Base-by-base conservation (phyloP, 768 basidiomycete species). In the Kwoniella shandongensis region DNA sequence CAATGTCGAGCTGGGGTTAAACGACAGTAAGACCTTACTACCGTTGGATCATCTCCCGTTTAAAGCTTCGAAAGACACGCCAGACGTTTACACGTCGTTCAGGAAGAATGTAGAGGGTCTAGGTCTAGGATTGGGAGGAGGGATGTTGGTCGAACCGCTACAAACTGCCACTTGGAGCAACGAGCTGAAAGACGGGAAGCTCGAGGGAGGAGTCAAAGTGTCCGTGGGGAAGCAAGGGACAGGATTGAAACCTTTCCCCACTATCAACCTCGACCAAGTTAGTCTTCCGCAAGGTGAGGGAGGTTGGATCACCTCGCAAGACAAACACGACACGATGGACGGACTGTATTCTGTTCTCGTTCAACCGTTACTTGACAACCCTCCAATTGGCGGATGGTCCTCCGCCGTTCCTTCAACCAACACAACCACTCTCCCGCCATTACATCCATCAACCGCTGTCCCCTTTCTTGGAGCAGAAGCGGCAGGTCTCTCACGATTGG, bases 41-140 rank as follows among this genome's bases (percentile, higher is more conserved):
- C 69, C 74, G 23, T 57, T 63, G 7, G 41, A 58, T 8, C 73
- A 78, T n/a, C 62, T 77, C 13, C 77, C 77, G 0, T 77, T 77
- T 61, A 26, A 69, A 1, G 48, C 72, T 18, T 44, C 47, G 7
- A 49, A 67, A 3, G 15, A 64, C 0, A 73, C 74, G 4, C 79
- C 78, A 4, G 77, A 79, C 63, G 76, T 80, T 45, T 81, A 79
- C 53, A 80, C 80, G 0, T 63, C 65, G 3, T 81, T 80, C 62
- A 66, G 80, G 30, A 79, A 78, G 62, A 67, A 69, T 23, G 76
- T 79, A 30, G 80, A 80, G 61, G 76, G 70, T 0, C 63, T 79
- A 10, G 69, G 69, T 2, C 30, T 72, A 25, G 44, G 36, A 1
- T 26, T 69, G n/a, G 73, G 71, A 0, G 44, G 32, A 5, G 57